Evolutionary conservation across 805 yeast species (phyloP).

Genomic region (Kazachstania psychrophila): DNA sequence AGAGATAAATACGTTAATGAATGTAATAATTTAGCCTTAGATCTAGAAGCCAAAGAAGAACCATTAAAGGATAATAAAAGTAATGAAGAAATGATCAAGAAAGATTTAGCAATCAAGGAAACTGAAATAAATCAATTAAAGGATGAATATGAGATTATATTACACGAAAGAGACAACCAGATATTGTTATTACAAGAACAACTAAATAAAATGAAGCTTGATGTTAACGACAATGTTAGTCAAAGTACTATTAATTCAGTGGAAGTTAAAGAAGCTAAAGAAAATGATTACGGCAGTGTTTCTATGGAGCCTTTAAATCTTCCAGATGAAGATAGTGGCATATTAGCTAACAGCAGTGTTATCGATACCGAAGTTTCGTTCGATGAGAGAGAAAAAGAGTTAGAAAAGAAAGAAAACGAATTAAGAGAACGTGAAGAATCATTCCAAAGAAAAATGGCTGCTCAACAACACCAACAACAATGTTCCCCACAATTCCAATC

Average conservation of each 20-base stretch:
- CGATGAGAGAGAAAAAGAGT: constrained; percentile 22
- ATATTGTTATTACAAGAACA: background rate
- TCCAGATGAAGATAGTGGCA: background rate
- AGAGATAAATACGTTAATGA: constrained; percentile 1
- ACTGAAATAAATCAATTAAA: constrained; percentile 2
- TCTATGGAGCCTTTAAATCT: background rate
- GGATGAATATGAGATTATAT: background rate
- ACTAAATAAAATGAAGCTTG: background rate
- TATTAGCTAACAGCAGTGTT: constrained; percentile 1
- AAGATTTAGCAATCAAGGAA: background rate
- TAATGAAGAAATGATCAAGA: background rate
- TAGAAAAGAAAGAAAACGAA: constrained; percentile 22
- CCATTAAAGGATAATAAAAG: background rate
- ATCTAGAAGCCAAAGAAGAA: constrained; percentile 1
- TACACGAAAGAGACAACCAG: background rate
- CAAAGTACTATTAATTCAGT: background rate
- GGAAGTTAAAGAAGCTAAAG: background rate
- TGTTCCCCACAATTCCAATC: constrained; percentile 2
- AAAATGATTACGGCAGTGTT: background rate
- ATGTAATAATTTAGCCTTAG: background rate
- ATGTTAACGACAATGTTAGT: background rate
- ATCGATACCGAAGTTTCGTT: constrained; percentile 3
- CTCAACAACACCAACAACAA: constrained; percentile 8
- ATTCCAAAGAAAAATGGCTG: constrained; percentile 18
- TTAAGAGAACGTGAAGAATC: constrained; percentile 26